Percentiles rank a stretch among this genome's conserved stretches.
Evolutionary conservation across 306 rosid genomes (phyloP).

Genomic region (Rubus idaeus): DNA sequence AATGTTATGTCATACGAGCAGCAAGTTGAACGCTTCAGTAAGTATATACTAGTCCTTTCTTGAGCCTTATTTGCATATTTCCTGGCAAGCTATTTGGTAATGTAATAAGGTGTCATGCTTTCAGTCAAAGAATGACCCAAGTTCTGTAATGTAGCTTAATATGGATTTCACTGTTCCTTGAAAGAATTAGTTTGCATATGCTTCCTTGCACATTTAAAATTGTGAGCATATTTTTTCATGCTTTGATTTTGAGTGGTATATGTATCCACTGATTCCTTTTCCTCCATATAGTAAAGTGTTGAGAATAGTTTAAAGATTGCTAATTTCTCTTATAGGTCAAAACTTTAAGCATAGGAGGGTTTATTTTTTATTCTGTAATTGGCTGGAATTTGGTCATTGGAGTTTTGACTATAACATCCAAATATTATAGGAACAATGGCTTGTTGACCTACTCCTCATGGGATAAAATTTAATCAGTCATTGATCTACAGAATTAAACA

Average conservation of each 20-base stretch:
- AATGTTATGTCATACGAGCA: slow-evolving; percentile 87
- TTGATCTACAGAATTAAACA: background rate
- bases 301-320: background rate
- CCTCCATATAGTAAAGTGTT: background rate
- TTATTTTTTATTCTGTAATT: no score
- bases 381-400: background rate
- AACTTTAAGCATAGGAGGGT: background rate
- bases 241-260: background rate
- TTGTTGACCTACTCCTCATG: background rate
- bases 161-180: background rate
- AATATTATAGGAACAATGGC: background rate
- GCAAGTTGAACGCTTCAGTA: slow-evolving; percentile 94
- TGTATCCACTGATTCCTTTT: background rate
- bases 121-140: background rate
- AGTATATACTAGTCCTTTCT: slow-evolving; percentile 23
- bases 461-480: background rate
- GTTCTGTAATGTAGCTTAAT: background rate
- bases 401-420: background rate
- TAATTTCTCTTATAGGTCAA: background rate
- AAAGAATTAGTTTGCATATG: background rate
- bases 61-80: background rate
- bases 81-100: background rate
- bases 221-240: background rate
- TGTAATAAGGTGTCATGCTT: background rate
- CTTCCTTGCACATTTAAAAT: background rate